A percentile compares a stretch with the other conserved stretches of the same genome.
Evolutionary conservation across 768 basidiomycete genomes (phyloP).

Genomic region (Leucocoprinus birnbaumii): DNA sequence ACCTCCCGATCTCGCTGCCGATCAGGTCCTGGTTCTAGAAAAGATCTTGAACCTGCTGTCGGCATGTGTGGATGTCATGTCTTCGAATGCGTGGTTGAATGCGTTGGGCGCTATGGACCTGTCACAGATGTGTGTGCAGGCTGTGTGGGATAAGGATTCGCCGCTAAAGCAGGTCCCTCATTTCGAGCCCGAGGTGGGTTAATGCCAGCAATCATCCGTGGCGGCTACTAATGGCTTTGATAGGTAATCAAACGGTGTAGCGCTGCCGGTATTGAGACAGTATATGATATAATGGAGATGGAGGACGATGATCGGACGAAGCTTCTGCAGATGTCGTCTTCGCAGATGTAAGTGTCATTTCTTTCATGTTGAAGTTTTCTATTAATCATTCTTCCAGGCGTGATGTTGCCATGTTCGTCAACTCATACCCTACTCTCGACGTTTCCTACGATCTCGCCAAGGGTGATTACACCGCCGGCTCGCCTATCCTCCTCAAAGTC

Average conservation of each 20-base stretch:
- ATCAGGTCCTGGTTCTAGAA: conserved; percentile 83
- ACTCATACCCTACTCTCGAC: conserved; percentile 96
- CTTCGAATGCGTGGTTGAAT: conserved; percentile 92
- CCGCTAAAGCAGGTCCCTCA: conserved; percentile 96
- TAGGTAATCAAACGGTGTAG: conserved; percentile 86
- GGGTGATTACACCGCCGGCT: conserved; percentile 82
- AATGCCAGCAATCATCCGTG: neutral
- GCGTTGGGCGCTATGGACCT: conserved; percentile 97
- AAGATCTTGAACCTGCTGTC: conserved; percentile 90
- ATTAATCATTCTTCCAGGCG: conserved; percentile 49
- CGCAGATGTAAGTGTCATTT: conserved; percentile 69
- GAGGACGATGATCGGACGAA: conserved; percentile 87
- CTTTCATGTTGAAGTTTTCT: conserved; percentile 3
- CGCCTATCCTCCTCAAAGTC: conserved; percentile 81
- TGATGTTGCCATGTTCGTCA: conserved; percentile 93
- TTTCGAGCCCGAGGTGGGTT: conserved; percentile 81
- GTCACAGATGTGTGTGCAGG: conserved; percentile 98
- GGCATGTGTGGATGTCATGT: conserved; percentile 98
- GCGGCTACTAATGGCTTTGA: neutral
- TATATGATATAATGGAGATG: conserved; percentile 98
- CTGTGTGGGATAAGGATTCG: conserved; percentile 96
- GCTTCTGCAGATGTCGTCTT: conserved; percentile 79
- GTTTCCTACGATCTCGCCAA: conserved; percentile 84
- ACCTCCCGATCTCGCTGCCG: conserved; percentile 90
- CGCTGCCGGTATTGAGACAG: conserved; percentile 76